Percentiles rank a stretch among this genome's conserved stretches.
phyloP scores from a whole-genome alignment of 78 protist species.

The Polysphondylium violaceum region DNA sequence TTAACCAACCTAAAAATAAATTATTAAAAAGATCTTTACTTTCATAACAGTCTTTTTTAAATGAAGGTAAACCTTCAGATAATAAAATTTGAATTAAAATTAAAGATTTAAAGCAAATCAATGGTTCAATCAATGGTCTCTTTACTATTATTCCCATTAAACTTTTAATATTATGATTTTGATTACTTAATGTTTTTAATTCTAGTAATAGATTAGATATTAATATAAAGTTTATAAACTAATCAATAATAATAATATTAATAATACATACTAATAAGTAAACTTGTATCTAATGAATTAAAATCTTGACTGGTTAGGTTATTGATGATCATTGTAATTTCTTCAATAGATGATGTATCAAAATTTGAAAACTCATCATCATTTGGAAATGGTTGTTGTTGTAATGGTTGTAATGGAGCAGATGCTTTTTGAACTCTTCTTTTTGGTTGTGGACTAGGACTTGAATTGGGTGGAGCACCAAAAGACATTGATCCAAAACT shows the following conservation, averaged over 20 bases:
- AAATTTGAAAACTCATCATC: not conserved
- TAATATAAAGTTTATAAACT: not conserved
- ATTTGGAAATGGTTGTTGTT: not conserved
- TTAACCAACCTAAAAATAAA: constrained; percentile 72
- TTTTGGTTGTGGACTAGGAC: constrained; percentile 7
- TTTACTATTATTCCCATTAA: constrained; percentile 59
- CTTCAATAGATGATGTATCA: constrained; percentile 27
- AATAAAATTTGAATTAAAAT: constrained; percentile 35
- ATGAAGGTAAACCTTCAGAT: constrained; percentile 8
- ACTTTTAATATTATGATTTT: constrained; percentile 1
- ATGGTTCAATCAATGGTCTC: constrained; percentile 60
- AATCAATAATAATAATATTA: too few relatives aligned
- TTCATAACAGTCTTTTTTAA: constrained; percentile 33
- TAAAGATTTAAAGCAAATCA: constrained; percentile 50
- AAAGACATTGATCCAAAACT: not conserved
- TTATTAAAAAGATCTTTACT: constrained; percentile 67
- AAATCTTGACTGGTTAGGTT: not conserved
- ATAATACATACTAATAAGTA: constrained; percentile 14
- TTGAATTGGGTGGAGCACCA: not conserved
- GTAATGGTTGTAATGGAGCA: constrained; percentile 4
- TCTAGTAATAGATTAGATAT: not conserved
- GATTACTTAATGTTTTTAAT: constrained; percentile 1
- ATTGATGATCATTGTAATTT: not conserved
- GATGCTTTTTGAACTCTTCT: constrained; percentile 5
- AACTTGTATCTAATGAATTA: constrained; percentile 5